phyloP scores from a whole-genome alignment of 495 filamentous ascomycete species.

The Baudoinia panamericana region DNA sequence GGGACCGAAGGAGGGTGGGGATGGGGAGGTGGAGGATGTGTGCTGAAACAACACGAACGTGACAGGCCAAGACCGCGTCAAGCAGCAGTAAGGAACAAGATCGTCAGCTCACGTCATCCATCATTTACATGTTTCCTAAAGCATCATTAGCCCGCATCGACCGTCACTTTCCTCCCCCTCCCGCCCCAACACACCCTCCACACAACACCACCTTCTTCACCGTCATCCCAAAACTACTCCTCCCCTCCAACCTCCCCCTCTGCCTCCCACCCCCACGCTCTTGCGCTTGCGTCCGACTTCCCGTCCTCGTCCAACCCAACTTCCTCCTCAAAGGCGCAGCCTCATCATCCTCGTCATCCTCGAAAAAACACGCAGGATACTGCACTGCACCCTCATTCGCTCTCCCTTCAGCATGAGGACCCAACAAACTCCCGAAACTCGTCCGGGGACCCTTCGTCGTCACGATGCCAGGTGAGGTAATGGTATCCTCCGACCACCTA shows the following conservation, averaged over 20 bases:
- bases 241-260: slow-evolving; percentile 5
- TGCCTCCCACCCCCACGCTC: too few species aligned
- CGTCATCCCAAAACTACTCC: neutral
- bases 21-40: slow-evolving; percentile 33
- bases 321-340: slow-evolving; percentile 9
- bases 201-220: slow-evolving; percentile 3
- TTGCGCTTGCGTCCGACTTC: slow-evolving; percentile 5
- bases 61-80: too few species aligned
- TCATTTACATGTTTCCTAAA: too few species aligned
- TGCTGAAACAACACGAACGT: too few species aligned
- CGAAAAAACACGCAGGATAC: slow-evolving; percentile 20
- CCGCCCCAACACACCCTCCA: slow-evolving; percentile 3
- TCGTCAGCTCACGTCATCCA: too few species aligned
- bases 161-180: too few species aligned
- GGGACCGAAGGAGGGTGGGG: slow-evolving; percentile 38
- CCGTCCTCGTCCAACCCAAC: slow-evolving; percentile 7
- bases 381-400: slow-evolving; percentile 2
- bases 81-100: too few species aligned
- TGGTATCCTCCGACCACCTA: slow-evolving; percentile 16
- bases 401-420: neutral
- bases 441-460: slow-evolving; percentile 8
- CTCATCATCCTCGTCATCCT: slow-evolving; percentile 16
- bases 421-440: slow-evolving; percentile 11
- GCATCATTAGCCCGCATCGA: neutral
- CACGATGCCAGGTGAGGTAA: slow-evolving; percentile 6